phyloP scores from a whole-genome alignment of 495 filamentous ascomycete species.

The Massariosphaeria phaeospora region DNA sequence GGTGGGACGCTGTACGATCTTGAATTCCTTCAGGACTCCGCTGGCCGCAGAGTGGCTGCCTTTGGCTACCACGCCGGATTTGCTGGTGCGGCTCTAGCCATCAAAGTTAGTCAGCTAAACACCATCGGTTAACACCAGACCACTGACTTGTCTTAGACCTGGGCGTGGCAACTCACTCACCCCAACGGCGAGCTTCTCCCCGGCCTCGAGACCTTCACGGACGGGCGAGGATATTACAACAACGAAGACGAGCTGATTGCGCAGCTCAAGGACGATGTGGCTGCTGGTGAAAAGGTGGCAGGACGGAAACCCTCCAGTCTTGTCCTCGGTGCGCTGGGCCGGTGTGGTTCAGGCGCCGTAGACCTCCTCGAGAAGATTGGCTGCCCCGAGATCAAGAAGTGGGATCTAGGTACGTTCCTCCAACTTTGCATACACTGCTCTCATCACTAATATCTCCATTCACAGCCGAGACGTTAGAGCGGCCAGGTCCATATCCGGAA shows the following conservation, averaged over 20 bases:
- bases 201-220: conserved; percentile 52
- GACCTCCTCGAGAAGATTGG: conserved; percentile 72
- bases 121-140: background rate
- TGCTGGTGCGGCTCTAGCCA: conserved; percentile 28
- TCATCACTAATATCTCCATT: too few relatives aligned
- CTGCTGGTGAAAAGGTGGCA: conserved; percentile 52
- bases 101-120: conserved; percentile 14
- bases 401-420: too few relatives aligned
- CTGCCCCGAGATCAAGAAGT: conserved; percentile 72
- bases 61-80: conserved; percentile 65
- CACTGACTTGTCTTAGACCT: conserved; percentile 50
- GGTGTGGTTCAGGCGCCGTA: conserved; percentile 82
- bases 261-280: conserved; percentile 65
- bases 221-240: conserved; percentile 51
- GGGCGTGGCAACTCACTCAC: conserved; percentile 82
- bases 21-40: conserved; percentile 80
- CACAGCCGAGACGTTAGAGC: conserved; percentile 76
- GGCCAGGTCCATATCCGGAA: conserved; percentile 78
- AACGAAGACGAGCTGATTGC: conserved; percentile 68
- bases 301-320: conserved; percentile 51
- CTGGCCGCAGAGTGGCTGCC: conserved; percentile 72
- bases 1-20: conserved; percentile 82
- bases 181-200: conserved; percentile 58
- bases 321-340: conserved; percentile 67
- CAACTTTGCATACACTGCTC: too few relatives aligned